These are phyloP conservation scores for Spencermartinsiella ligniputridi DNA, from an alignment of 1,139 yeast species.

Conservation along the genomic window DNA sequence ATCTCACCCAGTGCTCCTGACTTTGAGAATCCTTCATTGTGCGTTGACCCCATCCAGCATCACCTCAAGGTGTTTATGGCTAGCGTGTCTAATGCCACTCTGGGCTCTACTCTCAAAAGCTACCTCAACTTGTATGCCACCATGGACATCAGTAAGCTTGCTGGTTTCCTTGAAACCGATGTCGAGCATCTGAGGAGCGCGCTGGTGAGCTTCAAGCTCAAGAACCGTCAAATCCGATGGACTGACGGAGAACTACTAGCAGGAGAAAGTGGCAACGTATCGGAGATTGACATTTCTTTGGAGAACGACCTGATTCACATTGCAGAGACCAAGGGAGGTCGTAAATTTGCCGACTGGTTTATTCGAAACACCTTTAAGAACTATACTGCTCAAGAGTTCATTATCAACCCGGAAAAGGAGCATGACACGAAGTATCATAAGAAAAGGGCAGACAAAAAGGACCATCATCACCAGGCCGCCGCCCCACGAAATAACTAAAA, in stretches of 20 bases:
- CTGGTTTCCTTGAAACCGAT: conserved; percentile 40
- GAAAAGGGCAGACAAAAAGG: conserved; percentile 13
- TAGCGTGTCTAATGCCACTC: conserved; percentile 37
- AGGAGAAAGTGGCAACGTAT: conserved; percentile 39
- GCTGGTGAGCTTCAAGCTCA: conserved; percentile 41
- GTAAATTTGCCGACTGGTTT: conserved; percentile 48
- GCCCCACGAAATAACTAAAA: too few relatives aligned
- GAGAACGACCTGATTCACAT: conserved; percentile 41
- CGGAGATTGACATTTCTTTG: conserved; percentile 43
- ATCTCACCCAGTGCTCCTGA: conserved; percentile 40
- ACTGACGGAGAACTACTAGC: conserved; percentile 38
- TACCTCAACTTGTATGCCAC: conserved; percentile 45
- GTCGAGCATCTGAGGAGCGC: conserved; percentile 35
- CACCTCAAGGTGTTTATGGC: conserved; percentile 43
- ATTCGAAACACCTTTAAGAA: conserved; percentile 44
- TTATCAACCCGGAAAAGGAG: conserved; percentile 33
- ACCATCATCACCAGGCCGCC: conserved; percentile 3
- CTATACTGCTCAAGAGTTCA: conserved; percentile 40
- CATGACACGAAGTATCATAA: conserved; percentile 10
- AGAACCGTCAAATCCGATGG: conserved; percentile 44
- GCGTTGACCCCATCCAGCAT: conserved; percentile 40
- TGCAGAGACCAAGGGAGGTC: conserved; percentile 41
- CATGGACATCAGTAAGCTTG: conserved; percentile 41
- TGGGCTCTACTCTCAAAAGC: conserved; percentile 40
- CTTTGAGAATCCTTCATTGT: conserved; percentile 30